Evolutionary conservation across 2,329 filamentous ascomycete species (phyloP), one percentile per base, ranked within the genome.

Genomic region (Pyrenophora graminea): DNA sequence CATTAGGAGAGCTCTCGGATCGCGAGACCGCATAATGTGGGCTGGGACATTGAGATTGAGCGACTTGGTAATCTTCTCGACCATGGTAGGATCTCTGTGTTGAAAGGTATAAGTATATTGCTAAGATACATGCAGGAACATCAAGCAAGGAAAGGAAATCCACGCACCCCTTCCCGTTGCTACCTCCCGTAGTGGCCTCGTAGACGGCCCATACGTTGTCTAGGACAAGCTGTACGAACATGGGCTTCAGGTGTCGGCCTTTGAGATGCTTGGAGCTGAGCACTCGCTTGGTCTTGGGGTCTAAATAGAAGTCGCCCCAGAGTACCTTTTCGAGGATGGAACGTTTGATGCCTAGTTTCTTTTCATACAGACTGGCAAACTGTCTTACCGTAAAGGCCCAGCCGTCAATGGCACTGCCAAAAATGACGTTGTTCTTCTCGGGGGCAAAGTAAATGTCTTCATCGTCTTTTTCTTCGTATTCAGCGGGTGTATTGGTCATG

Each of bases 341-440:
- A 39, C 92, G 84, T 75, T 96, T 97, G 74, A 97, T 95, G 12
- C 94, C 93, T 6, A 99, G 82, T 73, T 99, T 99, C 79, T 92
- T 96, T 75, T 97, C 93, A 69, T 97, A 99, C 23, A 97, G 78
- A 32, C 85, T 85, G 15, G 94, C 92, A 70, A 99, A 99, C 66
- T 99, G 94, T 43, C 91, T 85, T 42, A 96, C 87, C 0, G 94
- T 99, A 67, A 99, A 99, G 2, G 94, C 94, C 94, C 94, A 99
- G n/a, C 94, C 94, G 69, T 99, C 94, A 49, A 96, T 88, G 53
- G 94, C 94, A 71, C 93, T 97, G 77, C 91, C 91, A 73, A 99
- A 99, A 58, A 99, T 97, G 72, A 99, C 94, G 68, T 99, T 99
- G 74, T 97, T 97, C 75, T 93, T 96, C 70, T 99, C 94, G 0